A percentile compares a stretch with the other conserved stretches of the same genome.
phyloP scores from a whole-genome alignment of 306 rosid species.

The Elaeagnus macrophylla region DNA sequence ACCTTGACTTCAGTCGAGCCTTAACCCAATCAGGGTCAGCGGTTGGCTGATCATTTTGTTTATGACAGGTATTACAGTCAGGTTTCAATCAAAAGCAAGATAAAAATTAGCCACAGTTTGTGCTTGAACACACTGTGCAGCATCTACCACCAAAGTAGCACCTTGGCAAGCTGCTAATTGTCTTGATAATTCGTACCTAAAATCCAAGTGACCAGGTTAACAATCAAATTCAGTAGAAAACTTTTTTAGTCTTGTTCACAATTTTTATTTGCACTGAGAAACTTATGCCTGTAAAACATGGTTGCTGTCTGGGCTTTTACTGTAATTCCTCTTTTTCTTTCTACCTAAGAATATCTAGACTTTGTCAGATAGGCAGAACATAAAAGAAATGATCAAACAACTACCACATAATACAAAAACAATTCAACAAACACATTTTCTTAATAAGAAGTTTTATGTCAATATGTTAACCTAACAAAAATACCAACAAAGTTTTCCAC shows the following conservation, averaged over 20 bases:
- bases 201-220: constrained; percentile 89
- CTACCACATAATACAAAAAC: neutral
- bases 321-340: constrained; percentile 87
- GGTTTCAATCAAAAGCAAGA: constrained; percentile 76
- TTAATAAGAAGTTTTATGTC: no score
- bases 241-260: constrained; percentile 25
- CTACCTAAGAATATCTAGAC: constrained; percentile 48
- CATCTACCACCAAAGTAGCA: constrained; percentile 83
- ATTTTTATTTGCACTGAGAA: constrained; percentile 21
- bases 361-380: constrained; percentile 13
- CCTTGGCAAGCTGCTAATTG: constrained; percentile 93
- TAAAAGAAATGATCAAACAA: neutral
- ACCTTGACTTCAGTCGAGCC: constrained; percentile 75
- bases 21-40: constrained; percentile 82
- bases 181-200: constrained; percentile 84
- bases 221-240: constrained; percentile 67
- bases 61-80: constrained; percentile 63
- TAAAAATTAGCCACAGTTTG: constrained; percentile 89
- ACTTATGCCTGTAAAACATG: constrained; percentile 55
- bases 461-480: no score
- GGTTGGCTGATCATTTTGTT: constrained; percentile 91
- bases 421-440: neutral
- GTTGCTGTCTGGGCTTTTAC: constrained; percentile 97
- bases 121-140: constrained; percentile 94
- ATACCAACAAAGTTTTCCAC: no score